Evolutionary conservation across 192 early-diverging fungal species (phyloP), one percentile per base, ranked within the genome.

Genomic region (Martensiomyces pterosporus): DNA sequence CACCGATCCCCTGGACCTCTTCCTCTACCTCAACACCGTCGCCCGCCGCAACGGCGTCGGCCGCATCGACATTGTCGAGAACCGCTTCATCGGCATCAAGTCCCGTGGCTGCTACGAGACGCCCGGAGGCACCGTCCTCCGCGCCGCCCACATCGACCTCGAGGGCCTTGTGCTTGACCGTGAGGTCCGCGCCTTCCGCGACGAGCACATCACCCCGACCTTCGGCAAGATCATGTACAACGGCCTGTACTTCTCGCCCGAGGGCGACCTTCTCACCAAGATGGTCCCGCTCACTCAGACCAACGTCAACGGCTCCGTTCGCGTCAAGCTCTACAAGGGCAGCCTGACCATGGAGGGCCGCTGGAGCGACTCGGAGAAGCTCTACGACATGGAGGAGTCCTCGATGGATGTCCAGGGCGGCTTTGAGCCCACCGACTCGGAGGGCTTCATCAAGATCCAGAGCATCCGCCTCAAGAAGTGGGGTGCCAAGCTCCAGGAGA

Each of bases 31-130:
- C 55, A 99, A 97, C 81, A 84, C 84, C 10, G 73, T 95, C 12
- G 96, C 89, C 22, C 85, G 96, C 46, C 91, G 93, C 76, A 93
- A 99, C 79, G 96, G 96, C 35, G 85, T 99, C 55, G 96, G 96
- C 39, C 90, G 96, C 65, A 84, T 99, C 54, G 96, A 99, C 70
- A 99, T 99, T 78, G 96, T 99, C 49, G 96, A 97, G 82, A 94
- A 93, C 78, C 85, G 96, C 38, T 98, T 94, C 75, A 94, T 98
- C 57, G 94, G 94, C 47, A 91, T 98, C 81, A 98, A 97, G 82
- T 93, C 91, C 44, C 92, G 94, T 32, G 94, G 95, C 64, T 98
- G 96, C 79, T 98, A 98, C 85, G 96, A 98, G 71, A 97, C 96
- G 35, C 96, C 96, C 43, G 96, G 89, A 17, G 96, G 94, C 46